phyloP scores from a whole-genome alignment of 169 alveolate species.

The Eimeria sp. region DNA sequence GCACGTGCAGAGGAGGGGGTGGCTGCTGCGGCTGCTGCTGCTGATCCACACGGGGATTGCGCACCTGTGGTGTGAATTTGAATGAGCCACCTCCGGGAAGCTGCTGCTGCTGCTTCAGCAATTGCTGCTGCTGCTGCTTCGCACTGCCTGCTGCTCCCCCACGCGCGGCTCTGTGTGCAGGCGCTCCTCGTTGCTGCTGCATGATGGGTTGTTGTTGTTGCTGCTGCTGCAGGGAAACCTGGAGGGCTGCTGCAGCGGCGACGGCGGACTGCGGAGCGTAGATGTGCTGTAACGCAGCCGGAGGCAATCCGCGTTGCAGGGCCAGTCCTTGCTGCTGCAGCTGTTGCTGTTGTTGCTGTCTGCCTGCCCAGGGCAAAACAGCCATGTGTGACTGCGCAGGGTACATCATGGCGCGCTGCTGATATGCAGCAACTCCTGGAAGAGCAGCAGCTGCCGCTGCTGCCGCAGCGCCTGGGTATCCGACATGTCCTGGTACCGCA shows the following conservation, averaged over 20 bases:
- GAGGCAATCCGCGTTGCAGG: conserved; percentile 29
- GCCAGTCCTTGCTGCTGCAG: conserved; percentile 54
- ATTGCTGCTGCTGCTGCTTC: background rate
- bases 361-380: conserved; percentile 75
- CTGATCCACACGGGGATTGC: conserved; percentile 82
- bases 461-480: conserved; percentile 10
- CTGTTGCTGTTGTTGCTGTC: conserved; percentile 20
- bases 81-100: conserved; percentile 76
- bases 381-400: conserved; percentile 82
- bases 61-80: conserved; percentile 84
- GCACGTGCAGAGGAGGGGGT: background rate
- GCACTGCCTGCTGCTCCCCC: conserved; percentile 78
- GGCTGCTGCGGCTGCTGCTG: conserved; percentile 71
- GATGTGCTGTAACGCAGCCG: conserved; percentile 78
- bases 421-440: conserved; percentile 39
- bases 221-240: conserved; percentile 64
- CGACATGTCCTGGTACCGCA: conserved; percentile 43
- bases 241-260: conserved; percentile 73
- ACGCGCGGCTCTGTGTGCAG: conserved; percentile 35
- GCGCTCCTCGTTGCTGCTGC: conserved; percentile 26
- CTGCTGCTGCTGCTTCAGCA: conserved; percentile 67
- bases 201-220: background rate
- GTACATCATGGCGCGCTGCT: conserved; percentile 71
- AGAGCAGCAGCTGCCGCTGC: background rate
- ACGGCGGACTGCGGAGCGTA: conserved; percentile 78